phyloP scores from a whole-genome alignment of 2,329 filamentous ascomycete species.

The Scedosporium apiospermum region DNA sequence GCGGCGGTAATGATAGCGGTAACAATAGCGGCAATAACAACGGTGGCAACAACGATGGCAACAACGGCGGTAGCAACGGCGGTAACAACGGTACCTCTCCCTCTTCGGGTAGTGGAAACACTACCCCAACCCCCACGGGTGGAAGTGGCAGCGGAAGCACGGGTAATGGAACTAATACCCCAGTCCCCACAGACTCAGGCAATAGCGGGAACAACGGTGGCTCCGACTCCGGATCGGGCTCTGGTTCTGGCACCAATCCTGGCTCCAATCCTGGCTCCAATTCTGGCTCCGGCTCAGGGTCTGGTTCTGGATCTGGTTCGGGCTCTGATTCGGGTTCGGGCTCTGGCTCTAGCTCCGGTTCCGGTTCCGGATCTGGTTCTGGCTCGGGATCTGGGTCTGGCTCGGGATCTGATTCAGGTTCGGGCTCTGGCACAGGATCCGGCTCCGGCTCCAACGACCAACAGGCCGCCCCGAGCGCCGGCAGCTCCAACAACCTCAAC shows the following conservation, averaged over 20 bases:
- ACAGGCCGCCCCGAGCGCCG: neutral
- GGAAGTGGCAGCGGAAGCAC: neutral
- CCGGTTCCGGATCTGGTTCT: neutral
- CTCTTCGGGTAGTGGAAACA: neutral
- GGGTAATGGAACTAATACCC: neutral
- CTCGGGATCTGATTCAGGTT: neutral
- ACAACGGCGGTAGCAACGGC: neutral
- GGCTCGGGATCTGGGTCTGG: neutral
- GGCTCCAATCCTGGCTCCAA: neutral
- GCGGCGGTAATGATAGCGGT: conserved; percentile 3
- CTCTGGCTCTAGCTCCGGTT: neutral
- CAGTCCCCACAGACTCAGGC: neutral
- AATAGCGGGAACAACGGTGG: neutral
- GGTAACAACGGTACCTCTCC: neutral
- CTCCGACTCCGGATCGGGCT: neutral
- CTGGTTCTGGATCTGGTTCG: neutral
- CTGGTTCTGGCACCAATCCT: neutral
- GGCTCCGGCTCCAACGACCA: neutral
- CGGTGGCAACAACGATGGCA: neutral
- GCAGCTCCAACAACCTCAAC: neutral
- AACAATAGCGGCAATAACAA: conserved; percentile 7
- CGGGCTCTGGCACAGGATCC: neutral
- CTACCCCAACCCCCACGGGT: neutral
- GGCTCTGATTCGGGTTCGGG: neutral
- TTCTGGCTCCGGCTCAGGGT: neutral